Base-by-base conservation (phyloP, 2,329 filamentous ascomycete genomes). In the Aspergillus jensenii region DNA sequence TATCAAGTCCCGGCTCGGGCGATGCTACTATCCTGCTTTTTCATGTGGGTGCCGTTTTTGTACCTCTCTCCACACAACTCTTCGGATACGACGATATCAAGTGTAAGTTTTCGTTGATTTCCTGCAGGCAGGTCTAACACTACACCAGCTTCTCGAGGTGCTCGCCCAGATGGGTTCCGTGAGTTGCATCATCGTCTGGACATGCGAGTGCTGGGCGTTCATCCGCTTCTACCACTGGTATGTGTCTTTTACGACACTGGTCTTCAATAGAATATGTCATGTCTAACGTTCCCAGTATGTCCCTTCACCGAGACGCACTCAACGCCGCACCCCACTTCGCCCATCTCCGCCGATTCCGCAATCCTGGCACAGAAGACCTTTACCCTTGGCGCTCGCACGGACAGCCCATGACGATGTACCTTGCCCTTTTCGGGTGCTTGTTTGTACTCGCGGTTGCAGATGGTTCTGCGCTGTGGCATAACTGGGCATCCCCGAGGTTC, bases 1-100 rank as follows among this genome's bases (percentile, higher is more conserved):
- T 57, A 63, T 8, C 56, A 62, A 6, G 74, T 78, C 7, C 76
- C 76, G 1, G 66, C 75, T 49, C 66, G 73, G 2, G 74, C 76
- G 2, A 70, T 78, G 61, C 62, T 76, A 7, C 64, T 76, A 19
- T 78, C 76, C 2, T 69, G 74, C 2, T 48, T 75, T n/a, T 78
- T 79, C 51, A 66, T 69, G 53, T 79, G 76, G 76, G 70, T 78
- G 9, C 77, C 76, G 2, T 78, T 78, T 47, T 57, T 78, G 19
- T 73, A 76, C 48, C 67, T 78, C 1, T 56, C 60, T 4, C 55
- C 58, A 4, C 51, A 57, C 8, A 60, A 59, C 15, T 58, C 52
- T 3, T 50, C 49, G 6, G 55, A 56, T 5, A 62, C 58, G 12
- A 62, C 60, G 2, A 62, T 60, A 12, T 44, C 60, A 2, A 62